Evolutionary conservation across 352 stramenopile genomes (phyloP).

Genomic region (Globisporangium acanthophoron): DNA sequence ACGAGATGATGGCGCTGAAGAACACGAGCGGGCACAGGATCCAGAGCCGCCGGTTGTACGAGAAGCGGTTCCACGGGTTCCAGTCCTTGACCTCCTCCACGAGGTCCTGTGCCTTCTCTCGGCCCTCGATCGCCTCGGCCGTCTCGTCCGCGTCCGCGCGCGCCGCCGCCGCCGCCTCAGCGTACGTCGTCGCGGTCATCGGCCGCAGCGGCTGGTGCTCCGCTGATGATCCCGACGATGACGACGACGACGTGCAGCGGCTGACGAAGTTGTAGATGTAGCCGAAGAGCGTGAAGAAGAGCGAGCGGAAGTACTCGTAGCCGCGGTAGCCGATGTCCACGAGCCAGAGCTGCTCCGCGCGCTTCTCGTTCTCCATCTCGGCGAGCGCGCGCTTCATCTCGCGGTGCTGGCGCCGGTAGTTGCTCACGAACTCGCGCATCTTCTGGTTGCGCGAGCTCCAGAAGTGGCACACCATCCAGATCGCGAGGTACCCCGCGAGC

Average conservation of each 20-base stretch:
- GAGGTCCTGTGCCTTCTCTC: slow-evolving; percentile 41
- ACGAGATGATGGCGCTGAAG: slow-evolving; percentile 77
- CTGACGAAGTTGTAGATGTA: slow-evolving; percentile 25
- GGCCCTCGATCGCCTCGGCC: slow-evolving; percentile 52
- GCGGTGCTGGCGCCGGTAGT: slow-evolving; percentile 73
- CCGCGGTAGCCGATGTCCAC: slow-evolving; percentile 79
- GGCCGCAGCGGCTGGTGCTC: slow-evolving; percentile 21
- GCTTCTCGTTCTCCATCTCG: slow-evolving; percentile 77
- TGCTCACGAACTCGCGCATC: slow-evolving; percentile 87
- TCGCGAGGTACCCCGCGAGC: slow-evolving; percentile 53
- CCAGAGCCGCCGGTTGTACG: slow-evolving; percentile 49
- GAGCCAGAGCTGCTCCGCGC: slow-evolving; percentile 79
- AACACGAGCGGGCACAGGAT: slow-evolving; percentile 69
- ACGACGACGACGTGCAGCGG: not conserved
- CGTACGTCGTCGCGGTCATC: slow-evolving; percentile 1
- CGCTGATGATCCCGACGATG: slow-evolving; percentile 4
- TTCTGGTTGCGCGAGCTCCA: slow-evolving; percentile 80
- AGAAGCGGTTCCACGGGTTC: slow-evolving; percentile 81
- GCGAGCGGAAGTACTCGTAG: slow-evolving; percentile 62
- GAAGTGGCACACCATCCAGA: slow-evolving; percentile 85
- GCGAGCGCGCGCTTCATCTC: slow-evolving; percentile 67
- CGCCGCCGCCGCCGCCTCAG: slow-evolving; percentile 9
- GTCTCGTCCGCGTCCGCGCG: slow-evolving; percentile 50
- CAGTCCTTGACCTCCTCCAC: slow-evolving; percentile 36
- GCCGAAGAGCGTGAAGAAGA: slow-evolving; percentile 51